phyloP scores from a whole-genome alignment of 805 yeast genomes.

The Candida namnaoensis region DNA sequence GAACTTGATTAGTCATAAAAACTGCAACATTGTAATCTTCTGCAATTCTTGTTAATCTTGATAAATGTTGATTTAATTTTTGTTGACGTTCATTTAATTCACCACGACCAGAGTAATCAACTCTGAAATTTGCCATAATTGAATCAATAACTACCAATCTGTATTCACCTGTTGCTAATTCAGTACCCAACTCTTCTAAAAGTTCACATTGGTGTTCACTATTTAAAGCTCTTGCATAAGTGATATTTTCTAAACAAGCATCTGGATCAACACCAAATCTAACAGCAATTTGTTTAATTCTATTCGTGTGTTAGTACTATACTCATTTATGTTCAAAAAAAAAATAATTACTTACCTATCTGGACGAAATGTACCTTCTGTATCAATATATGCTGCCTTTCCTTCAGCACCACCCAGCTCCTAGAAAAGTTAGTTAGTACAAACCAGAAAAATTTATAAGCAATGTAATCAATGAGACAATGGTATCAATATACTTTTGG shows the following conservation, averaged over 20 bases:
- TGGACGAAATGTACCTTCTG: conserved; percentile 79
- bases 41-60: conserved; percentile 48
- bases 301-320: conserved; percentile 3
- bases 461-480: background rate
- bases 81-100: conserved; percentile 73
- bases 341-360: conserved; percentile 33
- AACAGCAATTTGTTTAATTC: conserved; percentile 55
- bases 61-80: conserved; percentile 50
- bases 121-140: conserved; percentile 72
- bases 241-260: conserved; percentile 60
- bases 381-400: conserved; percentile 69
- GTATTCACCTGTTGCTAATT: conserved; percentile 60
- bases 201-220: conserved; percentile 76
- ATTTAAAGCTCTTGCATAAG: conserved; percentile 68
- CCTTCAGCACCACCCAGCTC: conserved; percentile 78
- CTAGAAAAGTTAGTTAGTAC: conserved; percentile 1
- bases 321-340: background rate
- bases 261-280: conserved; percentile 64
- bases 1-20: conserved; percentile 70
- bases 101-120: conserved; percentile 73
- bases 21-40: conserved; percentile 77
- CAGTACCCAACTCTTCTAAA: conserved; percentile 55
- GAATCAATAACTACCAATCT: conserved; percentile 59
- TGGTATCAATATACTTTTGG: conserved; percentile 31
- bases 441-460: background rate